Base-by-base conservation (phyloP, 225 moss, liverwort and hornwort species). In the Straminergon stramineum region DNA sequence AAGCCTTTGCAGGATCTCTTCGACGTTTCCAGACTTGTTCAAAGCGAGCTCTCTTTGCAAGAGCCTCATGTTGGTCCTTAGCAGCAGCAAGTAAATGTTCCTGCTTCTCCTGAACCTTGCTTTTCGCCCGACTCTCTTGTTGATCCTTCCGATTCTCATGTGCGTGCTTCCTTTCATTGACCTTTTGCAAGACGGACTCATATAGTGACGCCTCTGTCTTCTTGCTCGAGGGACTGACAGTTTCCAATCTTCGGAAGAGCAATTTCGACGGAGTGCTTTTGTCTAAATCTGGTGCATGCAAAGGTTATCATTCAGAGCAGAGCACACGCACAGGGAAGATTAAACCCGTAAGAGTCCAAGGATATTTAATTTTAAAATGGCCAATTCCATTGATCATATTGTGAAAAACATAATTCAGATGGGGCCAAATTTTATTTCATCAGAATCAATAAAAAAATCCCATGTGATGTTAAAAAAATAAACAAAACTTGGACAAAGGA, bases 11-110 rank as follows among this genome's bases (percentile, higher is more conserved):
- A 76, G 68, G 71, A 87, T 88, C 92, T 91, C 93, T 93, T 87
- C 96, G 95, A 88, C 96, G 95, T 82, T 90, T 96, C 95, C 97
- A 94, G 35, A 99, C 96, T 95, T 97, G 97, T 84, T 99, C 95
- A 92, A 99, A 99, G 22, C 96, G 94, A 70, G 99, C 97, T 76
- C 86, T 91, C 91, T 90, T 95, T 30, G 96, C 91, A 86, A 94
- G 85, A 52, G 90, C 92, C 92, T 93, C 95, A 81, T 94, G 97
- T 17, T 92, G 92, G 62, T 89, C 94, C 92, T 93, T 97, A 62
- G 96, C 94, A 87, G 92, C 88, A 88, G 94, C 92, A 77, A 94
- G 90, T 45, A 95, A 88, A 74, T 97, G 97, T n/a, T 88, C 96
- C 77, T 96, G 93, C 77, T 95, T 96, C 66, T 92, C 94, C 92